Conservation (phyloP, 768 basidiomycete species). For the Mycena galericulata region DNA sequence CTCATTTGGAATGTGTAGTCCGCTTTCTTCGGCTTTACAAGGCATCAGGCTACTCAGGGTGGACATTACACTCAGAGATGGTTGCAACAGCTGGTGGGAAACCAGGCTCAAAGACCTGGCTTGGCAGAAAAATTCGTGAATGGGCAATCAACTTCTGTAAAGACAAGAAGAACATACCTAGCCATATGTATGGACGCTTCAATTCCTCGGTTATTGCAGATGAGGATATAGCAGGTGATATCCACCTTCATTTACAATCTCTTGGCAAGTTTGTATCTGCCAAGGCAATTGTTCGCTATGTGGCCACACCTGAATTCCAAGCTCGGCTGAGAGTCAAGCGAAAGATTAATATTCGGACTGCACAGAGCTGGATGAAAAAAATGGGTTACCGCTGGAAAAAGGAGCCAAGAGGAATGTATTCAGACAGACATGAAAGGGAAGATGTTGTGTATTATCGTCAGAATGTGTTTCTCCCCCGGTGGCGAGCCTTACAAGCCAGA, state of each 20-base stretch:
- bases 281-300: constrained; percentile 30
- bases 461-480: constrained; percentile 35
- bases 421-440: neutral
- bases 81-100: neutral
- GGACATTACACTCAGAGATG: neutral
- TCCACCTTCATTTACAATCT: too few species aligned
- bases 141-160: constrained; percentile 1
- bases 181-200: neutral
- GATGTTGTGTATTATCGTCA: constrained; percentile 25
- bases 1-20: neutral
- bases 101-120: neutral
- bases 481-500: constrained; percentile 12
- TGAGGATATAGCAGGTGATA: constrained; percentile 33
- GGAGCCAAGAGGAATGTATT: too few species aligned
- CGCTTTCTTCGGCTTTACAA: too few species aligned
- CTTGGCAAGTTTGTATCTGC: constrained; percentile 33
- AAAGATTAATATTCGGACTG: constrained; percentile 27
- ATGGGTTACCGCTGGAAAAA: constrained; percentile 14
- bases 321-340: constrained; percentile 28
- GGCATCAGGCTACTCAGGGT: neutral
- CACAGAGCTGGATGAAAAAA: too few species aligned
- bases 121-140: constrained; percentile 5
- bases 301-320: constrained; percentile 22
- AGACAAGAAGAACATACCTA: neutral
- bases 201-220: constrained; percentile 13